Evolutionary conservation across 129 eudicot species (phyloP).

Genomic region (Cynara cardunculus): DNA sequence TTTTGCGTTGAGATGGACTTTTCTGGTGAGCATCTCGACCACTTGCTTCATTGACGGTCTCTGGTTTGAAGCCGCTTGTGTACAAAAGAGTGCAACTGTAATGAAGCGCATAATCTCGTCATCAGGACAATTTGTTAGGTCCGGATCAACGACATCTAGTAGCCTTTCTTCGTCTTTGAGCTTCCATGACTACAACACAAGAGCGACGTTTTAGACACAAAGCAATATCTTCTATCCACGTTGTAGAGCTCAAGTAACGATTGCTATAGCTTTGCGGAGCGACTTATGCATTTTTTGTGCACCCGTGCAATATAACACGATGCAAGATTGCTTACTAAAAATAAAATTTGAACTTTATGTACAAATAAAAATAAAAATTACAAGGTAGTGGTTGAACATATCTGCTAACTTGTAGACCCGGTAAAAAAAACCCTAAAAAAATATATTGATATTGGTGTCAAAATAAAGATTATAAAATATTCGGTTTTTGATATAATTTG

Average conservation of each 20-base stretch:
- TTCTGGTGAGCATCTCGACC: conserved; percentile 58
- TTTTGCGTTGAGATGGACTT: conserved; percentile 55
- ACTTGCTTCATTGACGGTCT: conserved; percentile 87
- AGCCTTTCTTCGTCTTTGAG: conserved; percentile 53
- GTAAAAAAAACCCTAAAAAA: no score
- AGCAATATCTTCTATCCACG: background rate
- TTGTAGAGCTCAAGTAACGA: background rate
- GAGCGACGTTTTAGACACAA: background rate
- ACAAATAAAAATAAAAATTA: no score
- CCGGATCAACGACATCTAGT: conserved; percentile 65
- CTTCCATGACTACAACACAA: conserved; percentile 63
- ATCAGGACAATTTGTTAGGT: conserved; percentile 48
- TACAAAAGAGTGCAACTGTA: conserved; percentile 67
- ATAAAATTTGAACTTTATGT: no score
- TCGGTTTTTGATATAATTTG: no score
- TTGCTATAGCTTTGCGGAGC: background rate
- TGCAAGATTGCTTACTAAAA: no score
- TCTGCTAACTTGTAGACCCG: no score
- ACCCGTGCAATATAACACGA: no score
- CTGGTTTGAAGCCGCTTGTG: conserved; percentile 58
- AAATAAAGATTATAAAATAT: no score
- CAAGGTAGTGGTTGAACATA: no score
- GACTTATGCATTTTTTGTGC: background rate
- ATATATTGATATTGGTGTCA: no score
- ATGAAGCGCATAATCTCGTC: conserved; percentile 52